Percentiles rank a stretch among this genome's conserved stretches.
phyloP scores from a whole-genome alignment of 2,329 filamentous ascomycete genomes.

The Aspergillus glaucus region DNA sequence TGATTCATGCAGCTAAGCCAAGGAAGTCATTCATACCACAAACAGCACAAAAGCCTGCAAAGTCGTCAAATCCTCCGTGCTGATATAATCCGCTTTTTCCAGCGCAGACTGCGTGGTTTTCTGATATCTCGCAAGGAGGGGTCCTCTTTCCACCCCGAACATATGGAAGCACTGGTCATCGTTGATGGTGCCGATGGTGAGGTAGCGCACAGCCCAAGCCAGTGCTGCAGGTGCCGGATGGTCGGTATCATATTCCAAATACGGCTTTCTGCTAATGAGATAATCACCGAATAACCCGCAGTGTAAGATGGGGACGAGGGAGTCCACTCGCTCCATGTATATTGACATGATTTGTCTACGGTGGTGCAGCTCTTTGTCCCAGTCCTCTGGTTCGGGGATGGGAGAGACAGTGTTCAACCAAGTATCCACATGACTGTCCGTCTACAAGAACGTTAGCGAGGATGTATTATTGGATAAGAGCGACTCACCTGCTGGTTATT shows the following conservation, averaged over 20 bases:
- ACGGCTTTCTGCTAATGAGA: constrained; percentile 19
- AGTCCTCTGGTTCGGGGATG: no score
- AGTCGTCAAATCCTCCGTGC: constrained; percentile 26
- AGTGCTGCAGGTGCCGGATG: constrained; percentile 22
- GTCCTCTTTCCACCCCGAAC: constrained; percentile 15
- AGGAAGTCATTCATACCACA: constrained; percentile 4
- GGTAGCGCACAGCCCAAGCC: constrained; percentile 20
- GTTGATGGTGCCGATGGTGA: constrained; percentile 18
- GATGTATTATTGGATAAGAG: no score
- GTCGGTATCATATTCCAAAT: constrained; percentile 24
- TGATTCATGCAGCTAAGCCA: no score
- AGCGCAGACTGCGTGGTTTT: constrained; percentile 20
- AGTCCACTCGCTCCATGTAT: constrained; percentile 24
- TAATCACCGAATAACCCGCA: constrained; percentile 20
- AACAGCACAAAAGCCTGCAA: constrained; percentile 28
- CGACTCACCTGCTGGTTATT: no score
- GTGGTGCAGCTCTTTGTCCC: neutral
- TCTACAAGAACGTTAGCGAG: no score
- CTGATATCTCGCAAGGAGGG: constrained; percentile 16
- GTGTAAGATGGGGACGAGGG: constrained; percentile 27
- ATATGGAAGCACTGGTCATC: constrained; percentile 17
- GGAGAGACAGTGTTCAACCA: no score
- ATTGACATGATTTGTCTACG: constrained; percentile 14
- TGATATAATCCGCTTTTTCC: constrained; percentile 21
- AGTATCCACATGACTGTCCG: no score